Evolutionary conservation across 768 basidiomycete genomes (phyloP), one percentile per base, ranked within the genome.

Genomic region (Tulasnella sp.): DNA sequence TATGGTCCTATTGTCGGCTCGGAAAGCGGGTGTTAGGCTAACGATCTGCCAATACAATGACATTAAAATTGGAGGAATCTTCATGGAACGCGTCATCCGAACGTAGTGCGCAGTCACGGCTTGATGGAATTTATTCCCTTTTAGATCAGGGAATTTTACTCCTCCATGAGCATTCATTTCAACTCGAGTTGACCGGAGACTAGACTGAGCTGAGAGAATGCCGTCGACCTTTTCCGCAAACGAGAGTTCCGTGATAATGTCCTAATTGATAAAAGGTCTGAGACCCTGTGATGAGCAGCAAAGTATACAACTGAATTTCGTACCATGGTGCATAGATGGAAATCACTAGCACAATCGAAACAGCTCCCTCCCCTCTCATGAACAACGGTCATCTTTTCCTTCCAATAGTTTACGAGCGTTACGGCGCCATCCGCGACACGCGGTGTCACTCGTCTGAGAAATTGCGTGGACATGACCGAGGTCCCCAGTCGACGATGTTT

Each of bases 341-440:
- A 47, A 34, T 47, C 45, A 22, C 32, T 19, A 2, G 27, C 28
- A 19, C 45, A 47, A 3, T 29, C 27, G 32, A 47, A 47, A 29
- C 45, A 47, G 7, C 24, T 47, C 15, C 31, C 45, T 8, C 45
- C 45, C 29, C 24, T 34, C 19, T 31, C 31, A 20, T 16, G 25
- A 2, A 34, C 32, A 22, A 31, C 13, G 16, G 32, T 34, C 25
- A 47, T 47, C 45, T 47, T 47, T 13, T 29, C 31, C 5, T 29
- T 34, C 45, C 45, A 47, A 31, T 31, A 47, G 24, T 47, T 32
- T 29, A 47, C 45, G 16, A 47, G 20, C 22, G 35, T 29, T 15
- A 22, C 31, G 19, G 45, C 31, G 29, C 35, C 35, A 13, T 29
- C 20, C 8, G 25, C 45, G 31, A 47, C 35, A 13, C 25, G 24